Evolutionary conservation across 192 early-diverging fungal genomes (phyloP).

Genomic region (Thamnidium elegans): DNA sequence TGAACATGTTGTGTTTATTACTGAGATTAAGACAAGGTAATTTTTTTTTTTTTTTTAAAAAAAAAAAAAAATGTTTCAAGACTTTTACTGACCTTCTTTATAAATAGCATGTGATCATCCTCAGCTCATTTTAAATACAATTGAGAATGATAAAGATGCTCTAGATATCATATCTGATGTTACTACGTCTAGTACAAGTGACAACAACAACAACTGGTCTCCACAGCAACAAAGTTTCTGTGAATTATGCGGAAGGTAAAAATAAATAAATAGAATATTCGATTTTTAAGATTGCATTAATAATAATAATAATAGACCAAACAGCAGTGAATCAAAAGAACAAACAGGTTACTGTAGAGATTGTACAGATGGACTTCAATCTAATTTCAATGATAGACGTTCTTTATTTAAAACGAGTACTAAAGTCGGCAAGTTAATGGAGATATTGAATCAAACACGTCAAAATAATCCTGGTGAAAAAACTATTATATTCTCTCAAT

Average conservation of each 20-base stretch:
- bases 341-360: background rate
- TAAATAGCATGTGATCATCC: conserved; percentile 37
- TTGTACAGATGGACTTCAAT: too few relatives aligned
- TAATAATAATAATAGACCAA: too few relatives aligned
- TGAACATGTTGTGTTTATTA: conserved; percentile 40
- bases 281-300: too few relatives aligned
- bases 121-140: conserved; percentile 33
- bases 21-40: conserved; percentile 42
- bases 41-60: too few relatives aligned
- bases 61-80: background rate
- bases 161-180: conserved; percentile 19
- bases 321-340: background rate
- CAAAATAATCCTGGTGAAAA: conserved; percentile 48
- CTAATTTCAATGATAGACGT: background rate
- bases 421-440: conserved; percentile 47
- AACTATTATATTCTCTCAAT: conserved; percentile 62
- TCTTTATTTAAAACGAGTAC: conserved; percentile 20
- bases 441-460: conserved; percentile 43
- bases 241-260: conserved; percentile 30
- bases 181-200: background rate
- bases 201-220: background rate
- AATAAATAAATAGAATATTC: too few relatives aligned
- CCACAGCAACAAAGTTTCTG: background rate
- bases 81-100: background rate
- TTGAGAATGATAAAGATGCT: conserved; percentile 30